These are phyloP conservation scores for Goniomonas avonlea DNA, from an alignment of 78 protist species.

Conservation along the genomic window DNA sequence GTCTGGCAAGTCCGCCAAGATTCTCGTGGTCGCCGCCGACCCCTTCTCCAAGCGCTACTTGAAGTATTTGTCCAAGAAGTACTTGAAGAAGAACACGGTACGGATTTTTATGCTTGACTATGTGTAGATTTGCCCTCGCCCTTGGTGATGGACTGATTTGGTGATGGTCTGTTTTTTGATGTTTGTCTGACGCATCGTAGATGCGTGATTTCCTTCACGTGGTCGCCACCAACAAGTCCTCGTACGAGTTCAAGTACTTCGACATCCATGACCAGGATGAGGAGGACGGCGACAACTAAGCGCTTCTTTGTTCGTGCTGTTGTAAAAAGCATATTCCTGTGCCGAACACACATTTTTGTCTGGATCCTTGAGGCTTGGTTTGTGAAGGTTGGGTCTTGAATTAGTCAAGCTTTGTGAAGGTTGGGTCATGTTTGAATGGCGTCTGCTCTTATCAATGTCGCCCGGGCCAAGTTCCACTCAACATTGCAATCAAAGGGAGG, in stretches of 20 bases:
- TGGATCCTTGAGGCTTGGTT: too few species aligned
- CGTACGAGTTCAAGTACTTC: constrained; percentile 71
- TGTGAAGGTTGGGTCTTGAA: too few species aligned
- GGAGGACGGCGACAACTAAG: constrained; percentile 34
- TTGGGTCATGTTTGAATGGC: too few species aligned
- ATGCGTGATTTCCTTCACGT: constrained; percentile 83
- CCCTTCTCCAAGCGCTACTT: constrained; percentile 79
- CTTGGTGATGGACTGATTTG: neutral
- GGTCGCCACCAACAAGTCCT: constrained; percentile 64
- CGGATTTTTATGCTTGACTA: neutral
- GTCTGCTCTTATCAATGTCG: too few species aligned
- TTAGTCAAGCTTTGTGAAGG: too few species aligned
- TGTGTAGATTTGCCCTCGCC: neutral
- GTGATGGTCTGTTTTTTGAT: neutral
- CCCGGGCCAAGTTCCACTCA: too few species aligned
- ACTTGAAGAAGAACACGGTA: constrained; percentile 70
- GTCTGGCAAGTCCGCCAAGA: too few species aligned
- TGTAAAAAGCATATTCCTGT: too few species aligned
- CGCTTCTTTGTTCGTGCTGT: too few species aligned
- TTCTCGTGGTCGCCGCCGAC: constrained; percentile 27
- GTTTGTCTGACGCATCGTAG: neutral
- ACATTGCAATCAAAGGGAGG: too few species aligned
- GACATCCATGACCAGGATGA: constrained; percentile 55
- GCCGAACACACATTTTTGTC: too few species aligned
- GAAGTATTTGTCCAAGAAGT: constrained; percentile 90